Evolutionary conservation across 345 rosid genomes (phyloP).

Genomic region (Nasturtium officinale): DNA sequence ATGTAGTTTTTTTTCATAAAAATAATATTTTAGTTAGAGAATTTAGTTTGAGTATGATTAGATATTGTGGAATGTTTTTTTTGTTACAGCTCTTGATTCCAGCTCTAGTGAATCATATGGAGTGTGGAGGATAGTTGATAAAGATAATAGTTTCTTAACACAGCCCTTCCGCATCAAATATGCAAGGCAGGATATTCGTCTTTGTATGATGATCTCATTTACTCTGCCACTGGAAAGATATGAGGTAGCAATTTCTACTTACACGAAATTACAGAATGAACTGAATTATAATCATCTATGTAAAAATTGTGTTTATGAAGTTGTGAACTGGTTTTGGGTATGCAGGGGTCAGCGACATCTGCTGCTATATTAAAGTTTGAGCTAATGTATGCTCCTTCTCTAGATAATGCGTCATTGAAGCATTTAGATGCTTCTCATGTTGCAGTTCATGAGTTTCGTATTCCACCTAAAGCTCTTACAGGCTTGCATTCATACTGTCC

Average conservation of each 20-base stretch:
- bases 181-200: constrained; percentile 87
- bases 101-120: constrained; percentile 63
- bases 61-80: constrained; percentile 24
- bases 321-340: constrained; percentile 16
- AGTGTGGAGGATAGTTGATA: constrained; percentile 83
- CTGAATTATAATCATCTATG: background rate
- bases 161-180: constrained; percentile 88
- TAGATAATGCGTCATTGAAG: constrained; percentile 55
- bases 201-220: constrained; percentile 79
- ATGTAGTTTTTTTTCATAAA: too few relatives aligned
- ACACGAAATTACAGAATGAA: background rate
- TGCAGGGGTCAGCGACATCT: constrained; percentile 68
- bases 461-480: constrained; percentile 89
- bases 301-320: background rate
- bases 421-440: constrained; percentile 60
- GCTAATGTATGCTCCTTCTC: constrained; percentile 75
- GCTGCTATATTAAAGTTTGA: constrained; percentile 89
- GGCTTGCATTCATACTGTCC: constrained; percentile 97
- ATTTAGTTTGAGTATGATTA: background rate
- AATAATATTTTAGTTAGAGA: too few relatives aligned
- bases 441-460: constrained; percentile 81
- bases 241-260: constrained; percentile 54
- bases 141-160: constrained; percentile 81
- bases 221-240: constrained; percentile 55
- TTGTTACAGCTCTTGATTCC: constrained; percentile 61